Base-by-base conservation (phyloP, 2,329 filamentous ascomycete genomes). In the Arthrobotrys sphaeroides region DNA sequence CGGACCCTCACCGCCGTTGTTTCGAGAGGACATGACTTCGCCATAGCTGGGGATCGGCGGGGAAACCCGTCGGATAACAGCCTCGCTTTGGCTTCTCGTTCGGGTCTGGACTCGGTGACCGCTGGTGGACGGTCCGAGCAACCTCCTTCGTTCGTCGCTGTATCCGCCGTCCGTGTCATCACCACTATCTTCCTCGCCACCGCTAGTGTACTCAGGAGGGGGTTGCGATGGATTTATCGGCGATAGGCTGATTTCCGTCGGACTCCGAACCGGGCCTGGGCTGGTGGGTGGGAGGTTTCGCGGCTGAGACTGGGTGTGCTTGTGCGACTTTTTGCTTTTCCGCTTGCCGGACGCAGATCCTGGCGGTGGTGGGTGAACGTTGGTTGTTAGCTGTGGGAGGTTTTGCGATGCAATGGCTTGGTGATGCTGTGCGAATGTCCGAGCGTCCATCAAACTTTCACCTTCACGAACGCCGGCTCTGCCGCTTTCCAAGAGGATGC, bases 161-260 rank as follows among this genome's bases (percentile, higher is more conserved):
- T 40, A 75, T 1, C 72, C 72, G 24, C 45, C 42, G 24, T 69
- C 72, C 1, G 64, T 75, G 36, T 75, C 72, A 59, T 75, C 72
- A 31, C 72, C 65, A 59, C 72, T 75, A 16, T 75, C 72, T 6
- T 75, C 72, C 64, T 75, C 72, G 24, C 72, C 72, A 68, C 72
- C 72, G 22, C 72, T 75, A 75, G 72, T 75, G 64, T 75, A 75
- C 49, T 75, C 72, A 12, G 72, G 72, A 59, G 72, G 72, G 4
- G 72, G 72, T 31, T 75, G 72, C 47, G 59, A 75, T 42, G 72
- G 57, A n/a, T 78, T 79, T 42, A 80, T 79, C 7, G 77, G 93
- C 26, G 94, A 92, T 53, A 99, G 87, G 6, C 94, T 97, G 78
- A 99, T 99, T 82, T 98, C 95, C 9, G 95, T 98, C 6, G 95